Percentiles rank a stretch among this genome's conserved stretches.
These are phyloP conservation scores for Wallacemonas sp. DNA, from an alignment of 208 protist genomes.

Conservation along the genomic window DNA sequence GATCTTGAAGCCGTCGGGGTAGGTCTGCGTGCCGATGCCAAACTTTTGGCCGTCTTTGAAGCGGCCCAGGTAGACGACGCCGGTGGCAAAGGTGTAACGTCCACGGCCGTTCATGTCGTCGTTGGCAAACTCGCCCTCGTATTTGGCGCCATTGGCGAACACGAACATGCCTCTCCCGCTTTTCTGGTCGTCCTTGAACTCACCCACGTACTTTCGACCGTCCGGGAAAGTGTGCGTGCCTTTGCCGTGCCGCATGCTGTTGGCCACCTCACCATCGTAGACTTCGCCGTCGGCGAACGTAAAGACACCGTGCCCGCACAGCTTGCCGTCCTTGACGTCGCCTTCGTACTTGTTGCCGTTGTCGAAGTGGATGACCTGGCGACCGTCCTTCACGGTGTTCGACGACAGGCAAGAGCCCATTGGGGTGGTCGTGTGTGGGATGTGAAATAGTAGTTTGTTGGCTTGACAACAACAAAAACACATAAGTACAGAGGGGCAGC, in stretches of 20 bases:
- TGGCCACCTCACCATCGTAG: not conserved
- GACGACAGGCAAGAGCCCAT: not conserved
- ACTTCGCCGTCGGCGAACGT: not conserved
- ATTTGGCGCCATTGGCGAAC: not conserved
- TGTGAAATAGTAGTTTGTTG: too few relatives aligned
- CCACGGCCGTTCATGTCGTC: not conserved
- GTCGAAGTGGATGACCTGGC: not conserved
- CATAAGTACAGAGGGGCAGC: too few relatives aligned
- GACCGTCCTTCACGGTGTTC: not conserved
- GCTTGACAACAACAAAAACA: too few relatives aligned
- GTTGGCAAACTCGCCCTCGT: not conserved
- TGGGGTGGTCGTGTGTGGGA: not conserved
- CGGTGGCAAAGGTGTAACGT: not conserved
- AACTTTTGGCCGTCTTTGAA: not conserved
- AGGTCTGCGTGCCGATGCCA: not conserved
- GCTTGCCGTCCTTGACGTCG: slow-evolving; percentile 1
- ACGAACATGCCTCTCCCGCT: not conserved
- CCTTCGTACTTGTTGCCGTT: not conserved
- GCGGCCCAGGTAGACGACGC: not conserved
- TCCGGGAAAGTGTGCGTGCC: not conserved
- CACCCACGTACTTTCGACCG: not conserved
- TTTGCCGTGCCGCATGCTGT: not conserved
- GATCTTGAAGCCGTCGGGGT: not conserved
- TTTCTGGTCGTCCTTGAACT: not conserved
- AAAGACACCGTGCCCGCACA: not conserved